Evolutionary conservation across 1,139 yeast genomes (phyloP), one percentile per base, ranked within the genome.

Genomic region (Wickerhamomyces sp.): DNA sequence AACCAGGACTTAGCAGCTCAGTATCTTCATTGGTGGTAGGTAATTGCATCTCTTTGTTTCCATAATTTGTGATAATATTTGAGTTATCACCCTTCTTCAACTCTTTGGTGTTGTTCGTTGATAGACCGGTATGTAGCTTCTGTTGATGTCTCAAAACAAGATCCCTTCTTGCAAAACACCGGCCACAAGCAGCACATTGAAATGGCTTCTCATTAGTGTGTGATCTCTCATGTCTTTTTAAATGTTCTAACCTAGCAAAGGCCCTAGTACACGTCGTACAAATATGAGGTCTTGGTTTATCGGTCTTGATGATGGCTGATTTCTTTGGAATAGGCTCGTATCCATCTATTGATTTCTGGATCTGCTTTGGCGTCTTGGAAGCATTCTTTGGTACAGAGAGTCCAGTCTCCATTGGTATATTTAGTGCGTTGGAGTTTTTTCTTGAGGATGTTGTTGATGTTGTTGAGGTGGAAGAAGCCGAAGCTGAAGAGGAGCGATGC

Each of bases 191-290:
- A 1, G 96, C 95, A 69, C 99, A 93, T 57, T 87, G 88, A 65
- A 87, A 93, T 1, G 99, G 99, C 63, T 91, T 93, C 64, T 93
- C 99, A 63, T 91, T 90, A 6, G 99, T 93, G 64, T 93, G 99
- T 2, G 95, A 84, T 41, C 98, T 72, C 63, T 91, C 96, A 61
- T 93, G 99, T 50, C 99, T 79, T 63, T 90, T 81, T 57, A 93
- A 75, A 65, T 93, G 99, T 65, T 93, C 99, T 47, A 89, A 75
- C 44, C 99, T 75, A 4, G 97, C 98, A 73, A 93, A 93, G 3
- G 97, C 96, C 53, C 99, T 75, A 1, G 98, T 89, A 65, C 99
- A 93, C 11, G 86, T 86, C 29, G 82, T 76, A 64, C 99, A 93
- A 31, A 88, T 81, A 62, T 88, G 94, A 10, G 96, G 93, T 47